Conservation (phyloP, 176 grass and related monocot genomes). For the Melocanna baccifera region DNA sequence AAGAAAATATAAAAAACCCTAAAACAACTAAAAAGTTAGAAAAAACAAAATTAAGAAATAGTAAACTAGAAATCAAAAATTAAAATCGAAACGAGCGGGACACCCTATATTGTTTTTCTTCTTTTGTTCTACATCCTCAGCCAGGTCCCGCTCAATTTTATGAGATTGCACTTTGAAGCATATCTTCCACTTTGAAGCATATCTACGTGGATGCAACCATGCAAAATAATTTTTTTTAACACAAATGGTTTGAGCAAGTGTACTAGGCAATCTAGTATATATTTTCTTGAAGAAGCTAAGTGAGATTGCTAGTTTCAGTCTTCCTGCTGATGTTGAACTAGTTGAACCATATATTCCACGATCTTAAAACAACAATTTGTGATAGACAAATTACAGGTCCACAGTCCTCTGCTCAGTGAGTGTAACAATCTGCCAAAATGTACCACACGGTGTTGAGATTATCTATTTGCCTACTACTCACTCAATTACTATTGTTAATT, state of each 20-base stretch:
- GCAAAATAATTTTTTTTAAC: background rate
- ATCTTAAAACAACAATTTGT: background rate
- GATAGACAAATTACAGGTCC: conserved; percentile 33
- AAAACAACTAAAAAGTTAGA: too few species aligned
- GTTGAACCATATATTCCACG: background rate
- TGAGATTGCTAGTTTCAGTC: background rate
- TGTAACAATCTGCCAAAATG: background rate
- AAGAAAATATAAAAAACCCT: too few species aligned
- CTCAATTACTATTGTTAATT: background rate
- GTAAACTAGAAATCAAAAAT: too few species aligned
- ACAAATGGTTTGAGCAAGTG: conserved; percentile 9
- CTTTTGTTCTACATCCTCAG: background rate
- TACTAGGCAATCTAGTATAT: background rate
- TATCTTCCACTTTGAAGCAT: too few species aligned
- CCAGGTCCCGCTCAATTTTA: background rate
- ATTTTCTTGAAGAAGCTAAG: background rate
- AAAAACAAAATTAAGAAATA: too few species aligned
- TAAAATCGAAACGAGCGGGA: too few species aligned
- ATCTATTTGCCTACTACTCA: background rate
- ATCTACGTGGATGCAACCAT: conserved; percentile 22
- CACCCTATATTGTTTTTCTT: background rate
- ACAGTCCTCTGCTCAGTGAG: background rate
- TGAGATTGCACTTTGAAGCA: background rate
- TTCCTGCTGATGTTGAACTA: background rate
- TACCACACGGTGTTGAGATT: background rate